These are phyloP conservation scores for Torulaspora indica DNA, from an alignment of 805 yeast genomes.

Conservation along the genomic window DNA sequence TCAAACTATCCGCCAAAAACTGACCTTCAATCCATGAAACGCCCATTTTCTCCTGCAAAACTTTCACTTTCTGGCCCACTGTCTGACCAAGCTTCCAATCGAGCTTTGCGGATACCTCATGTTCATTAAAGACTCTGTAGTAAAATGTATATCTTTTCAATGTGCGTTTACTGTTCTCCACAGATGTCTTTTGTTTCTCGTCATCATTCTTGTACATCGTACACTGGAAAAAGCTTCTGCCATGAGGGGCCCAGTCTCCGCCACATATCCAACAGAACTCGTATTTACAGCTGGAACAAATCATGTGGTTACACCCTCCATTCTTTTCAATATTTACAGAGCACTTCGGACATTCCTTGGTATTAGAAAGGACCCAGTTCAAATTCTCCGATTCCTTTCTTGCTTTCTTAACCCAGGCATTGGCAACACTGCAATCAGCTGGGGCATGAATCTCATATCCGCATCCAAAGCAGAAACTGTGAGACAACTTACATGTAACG, in stretches of 20 bases:
- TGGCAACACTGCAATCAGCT: conserved; percentile 66
- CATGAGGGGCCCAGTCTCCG: conserved; percentile 70
- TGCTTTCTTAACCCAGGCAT: conserved; percentile 72
- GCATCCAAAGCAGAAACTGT: conserved; percentile 77
- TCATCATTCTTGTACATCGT: conserved; percentile 49
- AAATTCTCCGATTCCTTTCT: conserved; percentile 83
- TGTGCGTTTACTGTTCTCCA: conserved; percentile 38
- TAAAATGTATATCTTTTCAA: conserved; percentile 66
- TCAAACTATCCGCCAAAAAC: conserved; percentile 69
- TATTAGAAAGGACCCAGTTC: conserved; percentile 80
- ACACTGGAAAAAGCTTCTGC: conserved; percentile 61
- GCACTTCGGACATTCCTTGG: conserved; percentile 85
- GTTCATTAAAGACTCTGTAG: conserved; percentile 68
- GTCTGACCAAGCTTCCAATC: conserved; percentile 61
- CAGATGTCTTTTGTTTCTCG: conserved; percentile 17
- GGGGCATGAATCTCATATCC: conserved; percentile 75
- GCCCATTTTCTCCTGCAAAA: conserved; percentile 58
- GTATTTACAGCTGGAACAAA: conserved; percentile 66
- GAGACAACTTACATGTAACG: conserved; percentile 61
- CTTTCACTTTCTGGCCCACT: conserved; percentile 59
- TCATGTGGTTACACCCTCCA: conserved; percentile 98
- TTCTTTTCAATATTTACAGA: conserved; percentile 75
- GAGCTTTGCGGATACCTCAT: conserved; percentile 68
- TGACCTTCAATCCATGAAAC: conserved; percentile 86
- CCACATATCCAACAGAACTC: conserved; percentile 95